Base-by-base conservation (phyloP, 1,284 basidiomycete genomes). In the Rhodotorula sp. region DNA sequence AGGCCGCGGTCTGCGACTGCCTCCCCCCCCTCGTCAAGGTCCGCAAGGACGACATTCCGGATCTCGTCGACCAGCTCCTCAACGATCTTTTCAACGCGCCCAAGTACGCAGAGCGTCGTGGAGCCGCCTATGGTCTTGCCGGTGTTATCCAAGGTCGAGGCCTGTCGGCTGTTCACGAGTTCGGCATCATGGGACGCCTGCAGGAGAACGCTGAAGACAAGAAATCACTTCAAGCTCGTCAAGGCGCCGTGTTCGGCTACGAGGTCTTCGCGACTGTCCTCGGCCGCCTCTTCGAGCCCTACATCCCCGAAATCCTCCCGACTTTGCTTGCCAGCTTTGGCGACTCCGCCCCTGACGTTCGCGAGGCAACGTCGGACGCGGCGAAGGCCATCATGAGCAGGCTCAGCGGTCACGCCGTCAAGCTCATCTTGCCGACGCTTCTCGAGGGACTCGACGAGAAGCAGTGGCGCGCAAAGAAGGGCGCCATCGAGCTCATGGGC, bases 381-480 rank as follows among this genome's bases (percentile, higher is more conserved):
- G 88, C 94, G 10, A 87, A 89, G 68, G 88, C 94, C 55, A 93
- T 99, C 82, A 99, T 99, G 95, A 90, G 88, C 2, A 91, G 91
- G 75, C 85, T 99, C 78, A 95, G 92, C 15, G 94, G 92, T 28
- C 63, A 94, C 79, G 94, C 93, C 56, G 90, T 99, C 80, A 99
- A 99, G 82, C 86, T 94, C 62, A 94, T 99, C 71, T 83, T 99
- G 10, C 96, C 96, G 0, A 89, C 90, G 2, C 81, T 99, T 13
- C 85, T 99, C 9, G 89, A 88, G 47, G 95, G 94, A 47, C 83
- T 99, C 58, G 94, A 98, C 75, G 96, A 99, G 80, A 98, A 97
- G 80, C 96, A 99, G 80, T 99, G 96, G 96, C 86, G 95, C 37
- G 93, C 94, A 2, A 99, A 99, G 84, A 98, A 98, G 80, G 83